Evolutionary conservation across 257 asterid genomes (phyloP).

Genomic region (Pogostemon cablin): DNA sequence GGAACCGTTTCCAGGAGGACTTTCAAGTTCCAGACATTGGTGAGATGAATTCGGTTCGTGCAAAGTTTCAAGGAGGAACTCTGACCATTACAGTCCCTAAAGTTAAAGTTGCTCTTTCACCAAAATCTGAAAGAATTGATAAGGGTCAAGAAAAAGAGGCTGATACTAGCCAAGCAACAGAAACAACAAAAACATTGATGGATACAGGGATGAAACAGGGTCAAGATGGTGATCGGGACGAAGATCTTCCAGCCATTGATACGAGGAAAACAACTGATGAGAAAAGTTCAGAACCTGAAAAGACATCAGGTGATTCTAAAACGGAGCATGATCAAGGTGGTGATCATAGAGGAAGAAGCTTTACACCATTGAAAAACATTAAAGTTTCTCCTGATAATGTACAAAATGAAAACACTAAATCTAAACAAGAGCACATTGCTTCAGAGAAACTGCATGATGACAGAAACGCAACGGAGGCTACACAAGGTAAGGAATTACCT

Average conservation of each 20-base stretch:
- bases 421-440: conserved; percentile 33
- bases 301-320: conserved; percentile 22
- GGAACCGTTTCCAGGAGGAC: conserved; percentile 79
- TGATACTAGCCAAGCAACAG: conserved; percentile 27
- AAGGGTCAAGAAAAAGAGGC: conserved; percentile 29
- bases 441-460: conserved; percentile 17
- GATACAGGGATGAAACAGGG: conserved; percentile 12
- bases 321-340: not conserved
- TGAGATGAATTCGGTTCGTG: conserved; percentile 51
- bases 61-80: conserved; percentile 62
- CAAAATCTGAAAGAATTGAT: conserved; percentile 27
- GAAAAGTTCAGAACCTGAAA: conserved; percentile 26
- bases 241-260: conserved; percentile 21
- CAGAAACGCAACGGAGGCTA: conserved; percentile 22
- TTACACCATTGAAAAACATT: conserved; percentile 23
- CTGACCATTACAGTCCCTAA: conserved; percentile 61
- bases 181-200: not conserved
- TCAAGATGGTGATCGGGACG: conserved; percentile 16
- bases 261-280: conserved; percentile 15
- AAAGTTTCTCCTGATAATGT: conserved; percentile 15
- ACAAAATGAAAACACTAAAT: not conserved
- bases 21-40: conserved; percentile 59
- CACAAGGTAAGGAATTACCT: conserved; percentile 34
- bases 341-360: conserved; percentile 21
- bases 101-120: conserved; percentile 33